Evolutionary conservation across 768 basidiomycete genomes (phyloP), one percentile per base, ranked within the genome.

Genomic region (Lentinula boryana): DNA sequence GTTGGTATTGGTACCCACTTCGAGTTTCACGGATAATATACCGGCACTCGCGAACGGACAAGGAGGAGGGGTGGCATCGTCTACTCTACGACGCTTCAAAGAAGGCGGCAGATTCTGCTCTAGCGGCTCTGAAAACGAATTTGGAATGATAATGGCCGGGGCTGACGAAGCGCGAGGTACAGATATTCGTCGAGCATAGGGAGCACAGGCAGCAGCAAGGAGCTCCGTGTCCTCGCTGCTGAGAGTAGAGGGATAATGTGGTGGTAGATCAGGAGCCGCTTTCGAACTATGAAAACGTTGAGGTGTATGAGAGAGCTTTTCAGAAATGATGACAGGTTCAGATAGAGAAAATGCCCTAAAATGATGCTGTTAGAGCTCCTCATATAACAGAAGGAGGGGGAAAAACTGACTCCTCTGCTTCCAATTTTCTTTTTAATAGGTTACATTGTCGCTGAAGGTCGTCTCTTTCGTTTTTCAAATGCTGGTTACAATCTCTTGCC

Each of bases 391-490:
- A 12, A 5, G 2, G 31, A 58, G 15, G 23, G 23, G n/a, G 23
- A 43, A 16, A 7, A 15, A 60, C 63, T 7, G 40, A 62, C 62
- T 62, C 54, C 15, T 68, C 66, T 35, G 69, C 70, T 44, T 74
- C 72, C 8, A 72, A 68, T 66, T 68, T 73, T 41, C 58, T 67
- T 60, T 71, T 72, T 62, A 74, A 60, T 16, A 54, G 43, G 5
- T 69, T 67, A 49, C 74, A 76, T 60, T 72, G 72, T 48, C 56
- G 71, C 56, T 70, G 68, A 13, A 82, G 68, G 38, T 76, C 74
- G 40, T 76, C 73, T 36, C 68, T 70, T 62, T 81, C 79, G 21
- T 69, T 70, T 48, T 73, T 73, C 46, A 78, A 69, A 35, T 74
- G 70, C 27, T 73, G 63, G 8, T 75, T 78, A 60, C 78, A 72